Conservation (phyloP, 176 grass and related monocot genomes). For the Melocanna baccifera region DNA sequence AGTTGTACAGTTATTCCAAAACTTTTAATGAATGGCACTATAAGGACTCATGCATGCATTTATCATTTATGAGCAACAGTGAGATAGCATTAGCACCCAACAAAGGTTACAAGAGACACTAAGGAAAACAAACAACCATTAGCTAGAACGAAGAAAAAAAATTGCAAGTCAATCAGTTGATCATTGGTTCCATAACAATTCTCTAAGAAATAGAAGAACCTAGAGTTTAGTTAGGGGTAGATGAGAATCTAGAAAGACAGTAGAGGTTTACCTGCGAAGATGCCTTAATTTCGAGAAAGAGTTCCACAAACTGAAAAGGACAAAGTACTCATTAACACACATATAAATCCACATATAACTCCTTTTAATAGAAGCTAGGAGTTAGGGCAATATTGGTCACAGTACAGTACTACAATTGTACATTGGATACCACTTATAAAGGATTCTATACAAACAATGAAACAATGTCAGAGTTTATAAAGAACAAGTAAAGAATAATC, state of each 20-base stretch:
- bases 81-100: too few species aligned
- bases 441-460: not conserved
- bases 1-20: not conserved
- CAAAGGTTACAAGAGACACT: not conserved
- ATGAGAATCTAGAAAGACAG: not conserved
- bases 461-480: constrained; percentile 3
- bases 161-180: not conserved
- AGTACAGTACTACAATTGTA: not conserved
- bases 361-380: not conserved
- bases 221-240: constrained; percentile 6
- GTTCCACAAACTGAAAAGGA: constrained; percentile 84
- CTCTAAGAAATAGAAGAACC: not conserved
- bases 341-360: constrained; percentile 1
- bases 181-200: not conserved
- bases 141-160: not conserved
- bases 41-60: not conserved
- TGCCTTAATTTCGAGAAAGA: constrained; percentile 74
- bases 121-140: not conserved
- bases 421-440: not conserved
- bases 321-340: constrained; percentile 27
- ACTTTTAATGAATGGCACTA: not conserved
- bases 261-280: constrained; percentile 46
- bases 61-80: not conserved
- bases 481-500: not conserved
- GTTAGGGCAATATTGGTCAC: not conserved